Evolutionary conservation across 2,329 filamentous ascomycete species (phyloP), one percentile per base, ranked within the genome.

Genomic region (Coniochaeta sp.): DNA sequence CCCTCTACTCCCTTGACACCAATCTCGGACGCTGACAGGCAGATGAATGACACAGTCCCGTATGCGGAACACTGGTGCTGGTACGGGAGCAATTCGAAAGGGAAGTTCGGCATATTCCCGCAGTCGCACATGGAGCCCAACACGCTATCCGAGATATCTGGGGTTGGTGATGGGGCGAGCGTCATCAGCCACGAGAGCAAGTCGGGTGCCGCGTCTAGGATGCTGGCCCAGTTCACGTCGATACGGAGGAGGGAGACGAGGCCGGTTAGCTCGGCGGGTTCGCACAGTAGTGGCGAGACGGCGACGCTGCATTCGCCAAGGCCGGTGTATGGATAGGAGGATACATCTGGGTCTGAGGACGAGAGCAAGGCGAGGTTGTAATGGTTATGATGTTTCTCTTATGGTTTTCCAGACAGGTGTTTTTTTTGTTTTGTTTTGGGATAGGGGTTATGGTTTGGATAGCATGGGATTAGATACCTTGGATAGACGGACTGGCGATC

Each of bases 61-160:
- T 69, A 75, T 52, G 64, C 68, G 20, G 72, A 75, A 12, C 74
- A 78, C 54, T 81, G 78, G 77, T 81, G 77, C 61, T 81, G 77
- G 78, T 73, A 72, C 1, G 78, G 77, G 2, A 75, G 66, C 14
- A 80, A 78, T 53, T 58, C 72, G 32, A 77, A 74, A 54, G 76
- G 77, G 4, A 77, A 73, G 62, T 74, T 70, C 66, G 78, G 78
- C 24, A 69, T 80, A 49, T 81, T 81, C 60, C 76, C 75, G 14
- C 68, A 72, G 55, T 71, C 70, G 3, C 76, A 77, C 55, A 64
- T 81, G 38, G 74, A 78, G 56, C 63, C 65, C 14, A 67, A 64
- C 48, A 72, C 74, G 22, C 57, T 80, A n/a, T 66, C 68, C 38
- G 72, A 74, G 28, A 61, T 62, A 6, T 54, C 52, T 7, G 48